A percentile compares a stretch with the other conserved stretches of the same genome.
Evolutionary conservation across 2,329 filamentous ascomycete genomes (phyloP).

Genomic region (Penicillium rolfsii): DNA sequence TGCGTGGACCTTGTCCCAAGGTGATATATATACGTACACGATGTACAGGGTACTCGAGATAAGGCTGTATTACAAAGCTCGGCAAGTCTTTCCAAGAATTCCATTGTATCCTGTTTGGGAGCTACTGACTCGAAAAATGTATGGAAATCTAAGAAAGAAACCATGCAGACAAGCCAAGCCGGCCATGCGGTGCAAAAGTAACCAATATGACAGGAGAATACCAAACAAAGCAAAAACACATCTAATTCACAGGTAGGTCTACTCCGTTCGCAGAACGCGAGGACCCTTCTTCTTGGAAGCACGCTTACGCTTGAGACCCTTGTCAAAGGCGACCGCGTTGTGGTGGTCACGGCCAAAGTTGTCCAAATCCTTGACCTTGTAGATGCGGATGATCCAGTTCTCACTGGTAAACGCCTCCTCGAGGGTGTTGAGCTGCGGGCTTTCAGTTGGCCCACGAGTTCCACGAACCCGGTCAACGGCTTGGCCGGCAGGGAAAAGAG

Average conservation of each 20-base stretch:
- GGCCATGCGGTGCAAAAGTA: conserved; percentile 13
- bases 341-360: conserved; percentile 90
- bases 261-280: conserved; percentile 50
- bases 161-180: conserved; percentile 16
- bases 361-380: conserved; percentile 99
- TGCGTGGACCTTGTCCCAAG: no score
- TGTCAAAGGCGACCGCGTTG: conserved; percentile 58
- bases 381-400: conserved; percentile 99
- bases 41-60: not conserved
- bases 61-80: not conserved
- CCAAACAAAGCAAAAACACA: conserved; percentile 18
- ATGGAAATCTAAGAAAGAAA: not conserved
- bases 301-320: conserved; percentile 58
- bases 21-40: no score
- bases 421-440: conserved; percentile 81
- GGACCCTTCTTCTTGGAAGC: conserved; percentile 49
- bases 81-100: not conserved
- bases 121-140: not conserved
- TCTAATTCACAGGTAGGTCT: conserved; percentile 21
- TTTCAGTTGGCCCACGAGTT: conserved; percentile 76
- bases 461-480: conserved; percentile 87
- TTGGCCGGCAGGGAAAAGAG: conserved; percentile 88
- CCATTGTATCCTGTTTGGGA: conserved; percentile 2
- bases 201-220: conserved; percentile 14
- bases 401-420: conserved; percentile 98